Base-by-base conservation (phyloP, 345 rosid genomes). In the Draba incana region DNA sequence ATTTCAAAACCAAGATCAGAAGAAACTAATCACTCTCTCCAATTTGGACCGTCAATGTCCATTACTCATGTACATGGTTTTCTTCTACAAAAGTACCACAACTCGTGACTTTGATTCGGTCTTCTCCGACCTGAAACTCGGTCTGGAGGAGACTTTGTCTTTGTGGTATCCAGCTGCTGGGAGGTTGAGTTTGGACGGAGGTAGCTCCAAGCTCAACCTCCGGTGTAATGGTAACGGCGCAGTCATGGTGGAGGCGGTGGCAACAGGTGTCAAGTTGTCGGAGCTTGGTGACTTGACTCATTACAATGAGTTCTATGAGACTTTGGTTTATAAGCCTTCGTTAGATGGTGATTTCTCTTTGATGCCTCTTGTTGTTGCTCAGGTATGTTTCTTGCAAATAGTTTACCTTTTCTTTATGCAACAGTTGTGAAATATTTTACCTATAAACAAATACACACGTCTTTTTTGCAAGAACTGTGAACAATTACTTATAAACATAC, bases 41-140 rank as follows among this genome's bases (percentile, higher is more conserved):
- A 81, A 81, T 69, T 79, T 87, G 77, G 92, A 87, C 77, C 72
- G 89, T 70, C 92, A 87, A 63, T 85, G 89, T 77, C 88, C 92
- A 11, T 38, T 62, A 47, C 88, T 79, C 52, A 82, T 85, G 93
- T 82, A 82, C 77, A 48, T 81, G 38, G 85, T 85, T 51, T 82
- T 88, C 79, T 84, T 87, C 72, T 84, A 84, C 81, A 77, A 78
- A 31, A 72, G 75, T 5, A 16, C 79, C 69, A 63, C 65, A 31
- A 42, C 43, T 68, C 66, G 75, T n/a, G 74, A 81, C 65, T 42
- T 72, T 25, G 77, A 56, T 49, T 74, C 59, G 0, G 72, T 81
- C 61, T 85, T 83, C 28, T 63, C 78, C n/a, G 61, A 70, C 76
- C 77, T 84, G 71, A 85, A 80, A 72, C 70, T 79, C 41, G 82